These are phyloP conservation scores for Cladorrhinum sp. DNA, from an alignment of 2,329 filamentous ascomycete genomes.

Conservation along the genomic window DNA sequence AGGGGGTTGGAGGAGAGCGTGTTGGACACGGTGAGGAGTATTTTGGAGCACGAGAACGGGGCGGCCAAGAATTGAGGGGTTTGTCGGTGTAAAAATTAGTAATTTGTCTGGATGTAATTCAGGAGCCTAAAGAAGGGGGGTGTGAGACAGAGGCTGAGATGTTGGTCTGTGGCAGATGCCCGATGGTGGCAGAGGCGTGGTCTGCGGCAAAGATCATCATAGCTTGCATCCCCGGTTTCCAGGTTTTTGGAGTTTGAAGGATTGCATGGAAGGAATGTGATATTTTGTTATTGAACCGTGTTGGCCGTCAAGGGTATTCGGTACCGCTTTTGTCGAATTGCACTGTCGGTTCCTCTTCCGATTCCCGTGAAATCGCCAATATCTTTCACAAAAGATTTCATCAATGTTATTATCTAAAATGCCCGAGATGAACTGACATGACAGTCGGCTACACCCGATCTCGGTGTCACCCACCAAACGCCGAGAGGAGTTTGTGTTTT, in stretches of 20 bases:
- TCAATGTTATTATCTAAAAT: background rate
- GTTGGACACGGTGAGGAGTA: constrained; percentile 53
- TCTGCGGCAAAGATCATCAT: background rate
- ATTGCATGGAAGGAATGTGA: background rate
- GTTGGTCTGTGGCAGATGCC: background rate
- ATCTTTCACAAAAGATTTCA: too few relatives aligned
- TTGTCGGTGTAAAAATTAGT: too few relatives aligned
- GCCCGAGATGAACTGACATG: background rate
- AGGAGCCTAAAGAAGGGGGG: background rate
- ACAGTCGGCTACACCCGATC: background rate
- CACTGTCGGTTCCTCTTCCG: background rate
- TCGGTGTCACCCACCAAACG: background rate
- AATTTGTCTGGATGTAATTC: too few relatives aligned
- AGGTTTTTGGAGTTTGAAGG: background rate
- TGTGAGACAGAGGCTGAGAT: background rate
- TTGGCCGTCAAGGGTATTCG: background rate
- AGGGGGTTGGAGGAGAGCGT: constrained; percentile 56
- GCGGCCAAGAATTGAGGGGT: background rate
- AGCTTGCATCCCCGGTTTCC: background rate
- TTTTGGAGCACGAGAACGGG: constrained; percentile 28
- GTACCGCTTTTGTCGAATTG: background rate
- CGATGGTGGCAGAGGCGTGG: background rate
- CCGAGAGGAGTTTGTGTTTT: background rate
- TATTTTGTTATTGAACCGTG: background rate
- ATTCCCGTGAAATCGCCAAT: background rate